A percentile compares a stretch with the other conserved stretches of the same genome.
Conservation (phyloP, 257 asterid species). For the Sherardia arvensis region DNA sequence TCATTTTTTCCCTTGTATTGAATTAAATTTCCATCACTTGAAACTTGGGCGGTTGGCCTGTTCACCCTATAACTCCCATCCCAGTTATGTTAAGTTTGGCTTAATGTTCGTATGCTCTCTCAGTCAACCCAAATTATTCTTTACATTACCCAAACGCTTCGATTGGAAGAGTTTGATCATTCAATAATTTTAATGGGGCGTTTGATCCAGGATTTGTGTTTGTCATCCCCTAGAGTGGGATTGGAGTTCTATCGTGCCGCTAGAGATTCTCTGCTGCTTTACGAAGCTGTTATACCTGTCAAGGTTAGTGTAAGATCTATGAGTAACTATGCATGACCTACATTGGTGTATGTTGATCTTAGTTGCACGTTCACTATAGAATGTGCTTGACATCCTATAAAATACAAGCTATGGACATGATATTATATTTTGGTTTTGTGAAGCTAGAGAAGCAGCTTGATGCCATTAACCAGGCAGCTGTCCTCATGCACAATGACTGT, state of each 20-base stretch:
- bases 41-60: too few species aligned
- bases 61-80: background rate
- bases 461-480: slow-evolving; percentile 80
- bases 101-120: background rate
- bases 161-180: slow-evolving; percentile 2
- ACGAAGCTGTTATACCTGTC: slow-evolving; percentile 85
- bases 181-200: slow-evolving; percentile 13
- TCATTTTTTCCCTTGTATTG: background rate
- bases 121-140: background rate
- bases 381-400: background rate
- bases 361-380: background rate
- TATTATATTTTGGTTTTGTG: slow-evolving; percentile 24
- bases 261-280: slow-evolving; percentile 74
- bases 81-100: background rate
- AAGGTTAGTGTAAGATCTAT: slow-evolving; percentile 54
- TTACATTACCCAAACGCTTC: background rate
- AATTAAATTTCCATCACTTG: background rate
- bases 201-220: slow-evolving; percentile 66
- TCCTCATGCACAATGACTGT: slow-evolving; percentile 91
- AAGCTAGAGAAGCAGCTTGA: slow-evolving; percentile 92
- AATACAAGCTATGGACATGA: slow-evolving; percentile 8
- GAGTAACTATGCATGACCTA: background rate
- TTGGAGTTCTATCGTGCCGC: slow-evolving; percentile 81
- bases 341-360: slow-evolving; percentile 5
- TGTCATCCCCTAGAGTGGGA: slow-evolving; percentile 80